Base-by-base conservation (phyloP, 2,329 filamentous ascomycete species). In the Ascomycota sp. region DNA sequence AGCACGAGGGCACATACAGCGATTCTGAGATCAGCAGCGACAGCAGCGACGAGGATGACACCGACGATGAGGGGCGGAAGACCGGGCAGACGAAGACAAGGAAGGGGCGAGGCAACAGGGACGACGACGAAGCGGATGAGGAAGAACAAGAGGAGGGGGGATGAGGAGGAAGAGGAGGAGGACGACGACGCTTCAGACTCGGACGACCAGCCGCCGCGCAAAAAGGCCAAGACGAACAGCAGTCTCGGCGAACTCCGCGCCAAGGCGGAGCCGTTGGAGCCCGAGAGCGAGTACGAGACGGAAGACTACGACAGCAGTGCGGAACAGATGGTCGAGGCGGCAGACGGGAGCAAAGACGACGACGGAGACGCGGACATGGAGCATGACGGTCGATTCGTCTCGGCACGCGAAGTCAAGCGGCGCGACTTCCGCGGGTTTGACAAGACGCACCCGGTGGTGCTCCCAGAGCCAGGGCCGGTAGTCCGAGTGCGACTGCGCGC, bases 361-460 rank as follows among this genome's bases (percentile, higher is more conserved):
- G 11, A 28, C n/a, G 27, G 21, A 10, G 27, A 27, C 13, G 7
- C 25, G 13, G 25, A 20, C 19, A 10, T 17, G 19, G 27, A 12
- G n/a, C 26, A 13, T 10, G 7, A 19, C 15, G 15, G 15, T 17
- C 15, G 15, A 17, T 17, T 17, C 11, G 17, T 27, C 17, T n/a
- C 8, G 3, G 8, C 26, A 6, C 8, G 20, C 3, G 5, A 27
- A 11, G 4, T 27, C 17, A 27, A 24, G 4, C 13, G 21, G 8
- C 20, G 10, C 19, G 28, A 11, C 12, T 19, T 19, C 21, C 10
- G 7, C 19, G 53, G 51, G 51, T 50, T 43, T 27, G 2, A 17
- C 0, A 21, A 22, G 12, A 52, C 38, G 0, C 51, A 54, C 27
- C 33, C 33, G 2, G 5, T 37, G 12, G 13, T 28, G 3, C 21